Evolutionary conservation across 495 filamentous ascomycete species (phyloP).

Genomic region (Penicillium argentinense): DNA sequence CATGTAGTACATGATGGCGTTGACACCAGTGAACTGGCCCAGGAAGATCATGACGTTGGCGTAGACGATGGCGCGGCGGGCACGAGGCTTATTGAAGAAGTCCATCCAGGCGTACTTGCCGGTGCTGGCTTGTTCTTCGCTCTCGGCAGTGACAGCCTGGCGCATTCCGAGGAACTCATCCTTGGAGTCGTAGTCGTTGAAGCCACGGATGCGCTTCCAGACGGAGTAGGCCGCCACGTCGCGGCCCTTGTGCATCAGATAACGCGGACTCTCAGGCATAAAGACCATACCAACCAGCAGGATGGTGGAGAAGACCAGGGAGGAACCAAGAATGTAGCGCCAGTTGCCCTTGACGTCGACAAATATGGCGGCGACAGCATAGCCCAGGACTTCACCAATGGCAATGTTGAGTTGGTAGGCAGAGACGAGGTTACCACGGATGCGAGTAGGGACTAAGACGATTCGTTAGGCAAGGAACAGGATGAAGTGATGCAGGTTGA

Average conservation of each 20-base stretch:
- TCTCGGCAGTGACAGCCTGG: slow-evolving; percentile 51
- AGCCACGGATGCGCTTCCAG: slow-evolving; percentile 62
- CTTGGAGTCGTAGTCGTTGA: slow-evolving; percentile 45
- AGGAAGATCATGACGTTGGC: slow-evolving; percentile 64
- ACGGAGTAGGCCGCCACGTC: slow-evolving; percentile 53
- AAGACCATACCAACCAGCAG: slow-evolving; percentile 59
- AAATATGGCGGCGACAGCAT: slow-evolving; percentile 62
- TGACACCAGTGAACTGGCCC: slow-evolving; percentile 61
- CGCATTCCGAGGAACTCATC: slow-evolving; percentile 64
- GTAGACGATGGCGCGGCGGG: slow-evolving; percentile 59
- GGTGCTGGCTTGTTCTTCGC: slow-evolving; percentile 34
- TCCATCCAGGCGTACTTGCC: slow-evolving; percentile 58
- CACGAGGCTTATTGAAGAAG: slow-evolving; percentile 59
- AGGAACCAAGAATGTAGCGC: slow-evolving; percentile 65
- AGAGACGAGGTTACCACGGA: slow-evolving; percentile 62
- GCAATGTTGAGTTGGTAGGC: slow-evolving; percentile 66
- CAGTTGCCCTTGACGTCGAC: slow-evolving; percentile 58
- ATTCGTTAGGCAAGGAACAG: slow-evolving; percentile 29
- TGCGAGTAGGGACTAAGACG: slow-evolving; percentile 42
- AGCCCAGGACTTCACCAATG: slow-evolving; percentile 61
- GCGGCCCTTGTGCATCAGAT: slow-evolving; percentile 54
- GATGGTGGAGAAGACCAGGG: slow-evolving; percentile 62
- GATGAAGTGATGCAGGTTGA: neutral
- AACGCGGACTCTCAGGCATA: slow-evolving; percentile 58
- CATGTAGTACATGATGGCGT: slow-evolving; percentile 67